Conservation (phyloP, 2,329 filamentous ascomycete species). For the Fusarium sambucinum region DNA sequence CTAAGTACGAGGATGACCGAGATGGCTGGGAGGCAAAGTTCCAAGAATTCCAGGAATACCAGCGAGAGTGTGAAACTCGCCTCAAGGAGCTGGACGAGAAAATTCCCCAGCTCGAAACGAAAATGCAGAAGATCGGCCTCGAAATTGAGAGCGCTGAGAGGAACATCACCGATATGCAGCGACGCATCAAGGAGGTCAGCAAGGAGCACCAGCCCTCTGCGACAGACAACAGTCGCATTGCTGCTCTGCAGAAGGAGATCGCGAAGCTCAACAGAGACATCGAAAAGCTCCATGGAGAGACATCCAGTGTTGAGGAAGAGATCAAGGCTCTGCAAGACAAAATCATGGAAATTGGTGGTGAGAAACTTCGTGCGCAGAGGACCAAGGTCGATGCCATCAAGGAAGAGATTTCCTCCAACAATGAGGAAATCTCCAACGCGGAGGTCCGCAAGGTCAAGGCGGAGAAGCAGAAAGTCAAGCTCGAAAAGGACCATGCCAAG, state of each 20-base stretch:
- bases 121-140: constrained; percentile 88
- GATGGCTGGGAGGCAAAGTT: constrained; percentile 87
- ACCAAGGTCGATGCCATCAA: constrained; percentile 91
- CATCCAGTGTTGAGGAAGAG: constrained; percentile 89
- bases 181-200: constrained; percentile 85
- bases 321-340: constrained; percentile 94
- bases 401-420: constrained; percentile 83
- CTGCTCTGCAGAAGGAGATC: constrained; percentile 81
- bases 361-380: constrained; percentile 89
- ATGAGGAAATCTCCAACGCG: constrained; percentile 84
- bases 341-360: constrained; percentile 98
- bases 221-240: constrained; percentile 80
- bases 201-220: constrained; percentile 85
- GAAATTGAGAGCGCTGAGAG: constrained; percentile 89
- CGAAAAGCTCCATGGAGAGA: constrained; percentile 83
- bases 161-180: constrained; percentile 85
- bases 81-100: constrained; percentile 79
- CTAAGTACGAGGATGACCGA: constrained; percentile 86
- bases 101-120: constrained; percentile 87
- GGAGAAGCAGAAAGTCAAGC: constrained; percentile 89
- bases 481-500: constrained; percentile 84
- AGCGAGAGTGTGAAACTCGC: constrained; percentile 80
- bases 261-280: constrained; percentile 80
- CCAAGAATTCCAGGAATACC: constrained; percentile 85
- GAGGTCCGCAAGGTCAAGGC: constrained; percentile 93